Evolutionary conservation across 2,329 filamentous ascomycete species (phyloP), one percentile per base, ranked within the genome.

Genomic region (Cucurbitaria berberidis): DNA sequence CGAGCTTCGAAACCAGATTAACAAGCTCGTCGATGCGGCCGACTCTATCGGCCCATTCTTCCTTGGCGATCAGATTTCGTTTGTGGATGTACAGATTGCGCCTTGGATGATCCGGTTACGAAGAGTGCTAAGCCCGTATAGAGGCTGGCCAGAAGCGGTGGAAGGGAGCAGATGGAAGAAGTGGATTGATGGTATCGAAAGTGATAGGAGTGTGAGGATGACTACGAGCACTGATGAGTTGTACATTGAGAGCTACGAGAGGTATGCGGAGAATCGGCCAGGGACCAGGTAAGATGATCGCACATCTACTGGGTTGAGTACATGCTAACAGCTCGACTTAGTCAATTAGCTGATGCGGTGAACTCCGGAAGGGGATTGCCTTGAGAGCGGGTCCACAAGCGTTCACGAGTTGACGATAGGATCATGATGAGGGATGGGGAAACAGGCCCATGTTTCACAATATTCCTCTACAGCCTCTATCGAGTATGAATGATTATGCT

Each of bases 51-150:
- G 89, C 0, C 89, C 89, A 0, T 91, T 89, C 72, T 93, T 93
- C 69, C 80, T 82, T 60, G 85, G 85, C 7, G 61, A 72, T 0
- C 63, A 79, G 1, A 77, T 87, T 49, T 81, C 79, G 0, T 86
- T 91, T 49, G 89, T 93, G 0, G 89, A 93, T 60, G 81, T 91
- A 15, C 87, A 91, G 66, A 82, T 91, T 40, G 89, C 89, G 1
- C 90, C 90, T 0, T 93, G 90, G 81, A 82, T 90, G 13, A 69
- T 92, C 16, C 82, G 90, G 1, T 76, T 93, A 54, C 80, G 82
- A n/a, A 83, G 84, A 2, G 84, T 91, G 16, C 76, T 90, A 29
- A 81, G 83, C 44, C 84, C 85, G 15, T 86, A 88, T 59, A 79
- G 86, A 18, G 84, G 83, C 19, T 91, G 88, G 86, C 82, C 84